Evolutionary conservation across 768 basidiomycete genomes (phyloP).

Genomic region (Psilocybe azurescens): DNA sequence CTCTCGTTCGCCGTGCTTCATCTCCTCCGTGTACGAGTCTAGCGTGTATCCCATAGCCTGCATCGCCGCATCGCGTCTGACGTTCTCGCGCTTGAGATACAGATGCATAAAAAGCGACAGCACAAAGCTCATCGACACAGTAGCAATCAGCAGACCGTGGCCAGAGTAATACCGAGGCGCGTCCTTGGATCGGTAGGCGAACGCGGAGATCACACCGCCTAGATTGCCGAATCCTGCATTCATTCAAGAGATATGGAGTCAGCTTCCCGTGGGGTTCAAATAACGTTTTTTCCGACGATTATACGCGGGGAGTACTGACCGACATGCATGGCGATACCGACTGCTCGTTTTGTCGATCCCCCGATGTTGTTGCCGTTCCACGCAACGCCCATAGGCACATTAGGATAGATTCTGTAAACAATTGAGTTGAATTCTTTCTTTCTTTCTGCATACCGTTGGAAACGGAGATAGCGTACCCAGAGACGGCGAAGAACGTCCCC

Average conservation of each 20-base stretch:
- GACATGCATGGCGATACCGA: constrained; percentile 39
- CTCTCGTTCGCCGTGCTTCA: constrained; percentile 33
- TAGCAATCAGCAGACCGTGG: constrained; percentile 35
- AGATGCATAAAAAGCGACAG: constrained; percentile 32
- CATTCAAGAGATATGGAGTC: not conserved
- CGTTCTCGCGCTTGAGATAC: constrained; percentile 33
- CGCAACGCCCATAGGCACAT: constrained; percentile 36
- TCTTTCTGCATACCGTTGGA: no score
- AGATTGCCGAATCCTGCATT: constrained; percentile 35
- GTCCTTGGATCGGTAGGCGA: constrained; percentile 32
- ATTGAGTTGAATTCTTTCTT: no score
- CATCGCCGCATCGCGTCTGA: constrained; percentile 30
- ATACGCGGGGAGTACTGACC: constrained; percentile 22
- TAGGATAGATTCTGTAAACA: constrained; percentile 33
- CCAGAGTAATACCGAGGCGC: constrained; percentile 35
- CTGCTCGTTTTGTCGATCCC: constrained; percentile 37
- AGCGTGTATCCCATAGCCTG: constrained; percentile 28
- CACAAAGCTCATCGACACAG: constrained; percentile 31
- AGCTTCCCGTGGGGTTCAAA: not conserved
- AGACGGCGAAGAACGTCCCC: constrained; percentile 36
- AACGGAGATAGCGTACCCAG: constrained; percentile 26
- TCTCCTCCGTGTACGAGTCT: constrained; percentile 33
- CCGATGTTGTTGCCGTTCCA: constrained; percentile 42
- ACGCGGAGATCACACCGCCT: constrained; percentile 36
- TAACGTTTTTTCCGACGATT: no score